Conservation (phyloP, 371 early-diverging fungal genomes). For the Dentiscutata heterogama region DNA sequence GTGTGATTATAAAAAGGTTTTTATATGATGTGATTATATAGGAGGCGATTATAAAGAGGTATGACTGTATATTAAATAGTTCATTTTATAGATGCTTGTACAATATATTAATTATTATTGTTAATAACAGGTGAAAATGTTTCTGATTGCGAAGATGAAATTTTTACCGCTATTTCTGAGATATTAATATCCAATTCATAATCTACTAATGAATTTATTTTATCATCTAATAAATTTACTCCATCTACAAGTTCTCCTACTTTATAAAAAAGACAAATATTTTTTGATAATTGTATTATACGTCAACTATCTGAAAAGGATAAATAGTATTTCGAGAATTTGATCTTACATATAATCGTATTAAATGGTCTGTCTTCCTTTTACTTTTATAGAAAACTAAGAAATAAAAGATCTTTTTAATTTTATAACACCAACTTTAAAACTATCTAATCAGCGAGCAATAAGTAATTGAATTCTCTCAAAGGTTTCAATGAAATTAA, state of each 20-base stretch:
- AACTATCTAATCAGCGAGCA: neutral
- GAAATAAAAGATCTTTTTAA: slow-evolving; percentile 33
- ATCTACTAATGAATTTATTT: too few species aligned
- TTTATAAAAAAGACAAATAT: neutral
- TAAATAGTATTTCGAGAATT: neutral
- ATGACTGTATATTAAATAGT: neutral
- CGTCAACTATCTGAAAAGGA: slow-evolving; percentile 8
- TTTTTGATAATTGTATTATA: neutral
- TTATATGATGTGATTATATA: too few species aligned
- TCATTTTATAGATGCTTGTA: neutral
- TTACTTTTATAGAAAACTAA: slow-evolving; percentile 34
- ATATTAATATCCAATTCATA: neutral
- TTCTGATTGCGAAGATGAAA: neutral
- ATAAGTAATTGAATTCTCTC: neutral
- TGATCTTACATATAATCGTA: slow-evolving; percentile 10
- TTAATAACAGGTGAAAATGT: neutral
- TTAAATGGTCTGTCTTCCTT: slow-evolving; percentile 36
- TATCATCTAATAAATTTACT: neutral
- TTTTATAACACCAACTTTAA: slow-evolving; percentile 4
- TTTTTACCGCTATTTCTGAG: neutral
- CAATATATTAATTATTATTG: neutral
- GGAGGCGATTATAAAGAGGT: too few species aligned
- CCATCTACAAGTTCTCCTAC: too few species aligned
- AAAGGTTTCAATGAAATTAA: slow-evolving; percentile 2
- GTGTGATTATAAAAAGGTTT: too few species aligned